phyloP scores from a whole-genome alignment of 306 rosid species.

The Vigna angularis region DNA sequence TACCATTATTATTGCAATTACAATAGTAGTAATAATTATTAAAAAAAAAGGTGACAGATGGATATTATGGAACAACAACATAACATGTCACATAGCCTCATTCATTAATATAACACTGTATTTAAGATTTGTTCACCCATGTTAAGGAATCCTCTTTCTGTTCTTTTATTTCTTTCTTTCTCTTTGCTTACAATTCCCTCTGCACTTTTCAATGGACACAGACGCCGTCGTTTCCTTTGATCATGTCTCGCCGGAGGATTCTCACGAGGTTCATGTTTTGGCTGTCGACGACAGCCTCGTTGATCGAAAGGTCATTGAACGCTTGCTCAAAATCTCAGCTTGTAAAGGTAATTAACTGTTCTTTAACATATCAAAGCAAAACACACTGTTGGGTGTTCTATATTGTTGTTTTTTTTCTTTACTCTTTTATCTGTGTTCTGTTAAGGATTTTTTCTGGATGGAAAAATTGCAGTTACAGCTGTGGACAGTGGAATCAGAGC shows the following conservation, averaged over 20 bases:
- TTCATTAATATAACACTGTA: conserved; percentile 45
- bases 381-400: neutral
- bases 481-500: conserved; percentile 97
- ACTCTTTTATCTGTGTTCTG: neutral
- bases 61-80: conserved; percentile 32
- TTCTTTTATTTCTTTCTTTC: neutral
- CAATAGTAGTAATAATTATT: neutral
- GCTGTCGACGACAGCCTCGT: conserved; percentile 96
- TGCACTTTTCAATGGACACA: conserved; percentile 50
- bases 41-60: conserved; percentile 33
- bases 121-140: conserved; percentile 49
- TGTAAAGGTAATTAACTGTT: conserved; percentile 69
- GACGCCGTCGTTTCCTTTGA: conserved; percentile 57
- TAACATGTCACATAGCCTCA: conserved; percentile 36
- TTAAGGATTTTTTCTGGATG: neutral
- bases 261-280: conserved; percentile 82
- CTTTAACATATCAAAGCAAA: neutral
- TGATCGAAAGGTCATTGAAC: conserved; percentile 90
- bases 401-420: neutral
- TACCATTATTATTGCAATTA: no score
- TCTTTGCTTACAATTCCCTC: neutral
- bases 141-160: conserved; percentile 42
- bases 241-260: conserved; percentile 37
- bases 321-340: conserved; percentile 75
- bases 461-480: conserved; percentile 72